These are phyloP conservation scores for Calonectria crousiana DNA, from an alignment of 2,329 filamentous ascomycete species.

Conservation along the genomic window DNA sequence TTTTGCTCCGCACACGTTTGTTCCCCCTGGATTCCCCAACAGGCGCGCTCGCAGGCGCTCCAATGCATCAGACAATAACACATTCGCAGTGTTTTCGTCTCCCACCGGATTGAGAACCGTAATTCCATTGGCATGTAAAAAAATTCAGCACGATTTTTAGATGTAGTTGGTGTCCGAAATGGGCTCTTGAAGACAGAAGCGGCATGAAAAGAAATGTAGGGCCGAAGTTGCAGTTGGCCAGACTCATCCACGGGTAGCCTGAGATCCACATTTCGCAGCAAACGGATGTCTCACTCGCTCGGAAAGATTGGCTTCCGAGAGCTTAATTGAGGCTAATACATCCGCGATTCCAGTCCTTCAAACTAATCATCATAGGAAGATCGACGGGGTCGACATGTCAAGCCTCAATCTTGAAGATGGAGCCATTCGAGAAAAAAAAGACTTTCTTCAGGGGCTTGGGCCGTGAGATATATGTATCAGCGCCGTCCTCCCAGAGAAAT, in stretches of 20 bases:
- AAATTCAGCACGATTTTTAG: neutral
- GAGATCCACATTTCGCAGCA: neutral
- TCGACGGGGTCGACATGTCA: neutral
- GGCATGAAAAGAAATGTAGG: neutral
- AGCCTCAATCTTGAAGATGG: neutral
- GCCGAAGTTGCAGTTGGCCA: neutral
- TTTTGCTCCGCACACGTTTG: neutral
- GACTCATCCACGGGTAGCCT: neutral
- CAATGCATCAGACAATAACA: neutral
- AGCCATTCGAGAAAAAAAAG: neutral
- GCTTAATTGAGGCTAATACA: neutral
- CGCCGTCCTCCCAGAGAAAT: neutral
- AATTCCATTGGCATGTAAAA: neutral
- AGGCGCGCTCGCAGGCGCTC: too few species aligned
- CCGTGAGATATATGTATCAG: neutral
- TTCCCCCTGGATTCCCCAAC: neutral
- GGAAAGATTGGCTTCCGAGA: neutral
- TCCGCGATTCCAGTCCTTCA: neutral
- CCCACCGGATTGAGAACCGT: neutral
- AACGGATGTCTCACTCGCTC: neutral
- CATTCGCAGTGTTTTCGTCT: neutral
- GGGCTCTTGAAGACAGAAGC: neutral
- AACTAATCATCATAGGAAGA: neutral
- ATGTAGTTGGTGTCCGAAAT: neutral
- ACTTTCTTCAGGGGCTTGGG: neutral